Base-by-base conservation (phyloP, 2,329 filamentous ascomycete genomes). In the Corniculantispora saksenae region DNA sequence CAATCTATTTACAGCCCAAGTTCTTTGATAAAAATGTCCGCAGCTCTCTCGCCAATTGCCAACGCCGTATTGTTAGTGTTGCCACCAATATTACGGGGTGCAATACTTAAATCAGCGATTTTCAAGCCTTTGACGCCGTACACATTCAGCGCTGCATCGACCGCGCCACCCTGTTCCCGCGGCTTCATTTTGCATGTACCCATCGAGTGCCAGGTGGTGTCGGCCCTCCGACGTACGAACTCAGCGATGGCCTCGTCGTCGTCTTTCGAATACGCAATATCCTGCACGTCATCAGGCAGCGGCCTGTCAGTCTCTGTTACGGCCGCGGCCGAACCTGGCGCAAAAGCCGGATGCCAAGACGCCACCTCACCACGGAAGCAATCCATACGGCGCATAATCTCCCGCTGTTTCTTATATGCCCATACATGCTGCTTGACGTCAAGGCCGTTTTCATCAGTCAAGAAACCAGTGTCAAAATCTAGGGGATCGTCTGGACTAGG, bases 371-470 rank as follows among this genome's bases (percentile, higher is more conserved):
- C 78, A 64, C 79, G 69, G 74, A 83, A 88, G 65, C 81, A 78
- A 2, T 80, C 74, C 70, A 85, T 83, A 17, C 86, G 83, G 3
- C 87, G 83, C 25, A 81, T 77, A 61, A 89, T 82, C 73, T 89
- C 87, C 3, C 88, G 84, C 47, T 82, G 80, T 68, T 83, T 84
- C 75, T 90, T 90, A 78, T 90, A 90, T 1, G 78, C 82, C 86
- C 87, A 32, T 32, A 32, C 10, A 10, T 32, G 32, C 32, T 32
- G 32, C 32, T 32, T 32, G 6, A 32, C 32, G 32, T 32, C 32
- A 10, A 32, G 32, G 32, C 32, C 32, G 5, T 32, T 32, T 32
- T 32, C 32, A 32, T 32, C 32, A 10, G 6, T 32, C 6, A 32
- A 10, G 10, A 32, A 32, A 6, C 32, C 32, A 32, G 32, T 32